phyloP scores from a whole-genome alignment of 768 basidiomycete species.

The Gelatoporia subvermispora region DNA sequence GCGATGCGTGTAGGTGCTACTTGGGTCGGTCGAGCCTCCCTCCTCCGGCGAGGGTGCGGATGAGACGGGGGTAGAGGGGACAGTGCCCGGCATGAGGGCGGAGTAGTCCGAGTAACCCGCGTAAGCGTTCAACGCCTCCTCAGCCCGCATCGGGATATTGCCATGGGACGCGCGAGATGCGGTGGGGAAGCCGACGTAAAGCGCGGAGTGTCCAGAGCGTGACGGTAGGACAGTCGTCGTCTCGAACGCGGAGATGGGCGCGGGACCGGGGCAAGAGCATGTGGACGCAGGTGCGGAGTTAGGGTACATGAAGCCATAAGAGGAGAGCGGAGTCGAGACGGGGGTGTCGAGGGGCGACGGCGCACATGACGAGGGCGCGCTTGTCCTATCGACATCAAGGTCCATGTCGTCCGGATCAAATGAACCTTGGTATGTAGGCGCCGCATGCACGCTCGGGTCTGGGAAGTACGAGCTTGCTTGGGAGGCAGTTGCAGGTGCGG shows the following conservation, averaged over 20 bases:
- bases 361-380: slow-evolving; percentile 29
- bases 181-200: slow-evolving; percentile 30
- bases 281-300: slow-evolving; percentile 26
- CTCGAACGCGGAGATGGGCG: slow-evolving; percentile 46
- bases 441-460: slow-evolving; percentile 5
- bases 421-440: slow-evolving; percentile 28
- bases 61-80: slow-evolving; percentile 17
- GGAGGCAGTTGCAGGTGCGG: slow-evolving; percentile 3
- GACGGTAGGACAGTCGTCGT: slow-evolving; percentile 51
- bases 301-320: slow-evolving; percentile 25
- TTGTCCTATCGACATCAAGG: slow-evolving; percentile 52
- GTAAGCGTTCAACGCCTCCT: slow-evolving; percentile 65
- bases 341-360: slow-evolving; percentile 42
- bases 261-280: slow-evolving; percentile 18
- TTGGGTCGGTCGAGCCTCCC: slow-evolving; percentile 16
- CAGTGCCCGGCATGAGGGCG: slow-evolving; percentile 55
- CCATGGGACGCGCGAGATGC: slow-evolving; percentile 25
- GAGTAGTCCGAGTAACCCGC: slow-evolving; percentile 66
- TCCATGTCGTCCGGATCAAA: slow-evolving; percentile 85
- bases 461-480: slow-evolving; percentile 21
- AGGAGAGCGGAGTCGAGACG: slow-evolving; percentile 36
- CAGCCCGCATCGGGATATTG: slow-evolving; percentile 24
- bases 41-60: slow-evolving; percentile 11
- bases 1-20: slow-evolving; percentile 28
- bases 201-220: slow-evolving; percentile 29